These are phyloP conservation scores for Chrysoporthe cubensis DNA, from an alignment of 2,329 filamentous ascomycete species.

Conservation along the genomic window DNA sequence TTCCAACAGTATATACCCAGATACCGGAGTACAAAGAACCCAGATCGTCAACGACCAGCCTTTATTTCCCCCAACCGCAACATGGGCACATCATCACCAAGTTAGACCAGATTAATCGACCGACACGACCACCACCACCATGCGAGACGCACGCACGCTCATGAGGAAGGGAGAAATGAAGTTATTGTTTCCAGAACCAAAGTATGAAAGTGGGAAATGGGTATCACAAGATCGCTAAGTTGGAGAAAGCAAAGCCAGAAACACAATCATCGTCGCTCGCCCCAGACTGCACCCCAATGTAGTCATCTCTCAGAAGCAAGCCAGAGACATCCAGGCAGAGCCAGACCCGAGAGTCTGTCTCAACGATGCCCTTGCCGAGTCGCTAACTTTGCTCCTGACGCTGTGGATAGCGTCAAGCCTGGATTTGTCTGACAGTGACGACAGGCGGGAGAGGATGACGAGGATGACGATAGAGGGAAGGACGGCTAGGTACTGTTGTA, in stretches of 20 bases:
- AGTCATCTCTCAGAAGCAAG: conserved; percentile 11
- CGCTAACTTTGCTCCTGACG: conserved; percentile 7
- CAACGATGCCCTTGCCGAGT: background rate
- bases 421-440: conserved; percentile 1
- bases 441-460: conserved; percentile 14
- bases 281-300: background rate
- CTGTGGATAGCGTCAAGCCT: conserved; percentile 8
- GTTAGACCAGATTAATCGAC: background rate
- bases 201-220: conserved; percentile 14
- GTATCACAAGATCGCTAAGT: conserved; percentile 24
- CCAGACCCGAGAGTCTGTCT: background rate
- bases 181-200: conserved; percentile 28
- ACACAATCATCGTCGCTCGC: conserved; percentile 11
- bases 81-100: background rate
- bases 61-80: conserved; percentile 10
- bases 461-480: conserved; percentile 9
- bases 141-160: conserved; percentile 5
- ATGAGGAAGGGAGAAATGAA: conserved; percentile 20
- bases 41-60: conserved; percentile 15
- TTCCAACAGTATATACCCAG: background rate
- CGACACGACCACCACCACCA: background rate
- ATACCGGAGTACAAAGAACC: background rate
- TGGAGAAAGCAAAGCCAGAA: conserved; percentile 6
- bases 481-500: background rate
- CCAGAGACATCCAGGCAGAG: conserved; percentile 7